phyloP scores from a whole-genome alignment of 129 eudicot genomes.

The Chrysanthemum makinoi region DNA sequence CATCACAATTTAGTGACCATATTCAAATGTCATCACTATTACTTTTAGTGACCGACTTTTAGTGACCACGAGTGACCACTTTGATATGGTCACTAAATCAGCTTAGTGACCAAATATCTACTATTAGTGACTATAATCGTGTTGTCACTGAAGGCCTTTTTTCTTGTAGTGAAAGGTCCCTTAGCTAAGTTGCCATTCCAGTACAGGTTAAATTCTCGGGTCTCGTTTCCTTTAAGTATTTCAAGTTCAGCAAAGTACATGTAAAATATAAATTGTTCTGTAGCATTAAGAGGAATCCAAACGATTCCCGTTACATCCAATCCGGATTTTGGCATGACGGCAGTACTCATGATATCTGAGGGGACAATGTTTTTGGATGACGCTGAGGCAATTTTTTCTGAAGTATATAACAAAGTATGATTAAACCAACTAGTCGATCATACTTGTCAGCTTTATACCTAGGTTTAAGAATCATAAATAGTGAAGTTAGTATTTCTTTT shows the following conservation, averaged over 20 bases:
- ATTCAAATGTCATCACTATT: too few species aligned
- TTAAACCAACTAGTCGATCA: slow-evolving; percentile 38
- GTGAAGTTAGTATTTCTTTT: too few species aligned
- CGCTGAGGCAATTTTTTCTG: not conserved
- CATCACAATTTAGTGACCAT: too few species aligned
- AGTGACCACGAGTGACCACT: too few species aligned
- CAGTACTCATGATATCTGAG: slow-evolving; percentile 28
- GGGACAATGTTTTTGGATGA: slow-evolving; percentile 2
- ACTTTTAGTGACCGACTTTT: too few species aligned
- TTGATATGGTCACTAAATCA: too few species aligned
- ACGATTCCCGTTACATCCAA: not conserved
- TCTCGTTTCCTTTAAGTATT: slow-evolving; percentile 12
- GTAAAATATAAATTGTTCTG: slow-evolving; percentile 17
- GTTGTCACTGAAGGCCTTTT: too few species aligned
- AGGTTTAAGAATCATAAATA: not conserved
- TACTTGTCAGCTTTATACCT: slow-evolving; percentile 28
- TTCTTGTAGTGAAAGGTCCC: not conserved
- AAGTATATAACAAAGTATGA: not conserved
- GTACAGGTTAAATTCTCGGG: slow-evolving; percentile 33
- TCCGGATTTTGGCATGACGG: slow-evolving; percentile 14
- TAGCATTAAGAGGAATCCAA: slow-evolving; percentile 15
- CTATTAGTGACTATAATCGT: too few species aligned
- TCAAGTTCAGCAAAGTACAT: slow-evolving; percentile 30
- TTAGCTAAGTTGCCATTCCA: slow-evolving; percentile 25
- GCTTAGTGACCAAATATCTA: too few species aligned